These are phyloP conservation scores for Neurospora sublineolata DNA, from an alignment of 495 filamentous ascomycete genomes.

Conservation along the genomic window DNA sequence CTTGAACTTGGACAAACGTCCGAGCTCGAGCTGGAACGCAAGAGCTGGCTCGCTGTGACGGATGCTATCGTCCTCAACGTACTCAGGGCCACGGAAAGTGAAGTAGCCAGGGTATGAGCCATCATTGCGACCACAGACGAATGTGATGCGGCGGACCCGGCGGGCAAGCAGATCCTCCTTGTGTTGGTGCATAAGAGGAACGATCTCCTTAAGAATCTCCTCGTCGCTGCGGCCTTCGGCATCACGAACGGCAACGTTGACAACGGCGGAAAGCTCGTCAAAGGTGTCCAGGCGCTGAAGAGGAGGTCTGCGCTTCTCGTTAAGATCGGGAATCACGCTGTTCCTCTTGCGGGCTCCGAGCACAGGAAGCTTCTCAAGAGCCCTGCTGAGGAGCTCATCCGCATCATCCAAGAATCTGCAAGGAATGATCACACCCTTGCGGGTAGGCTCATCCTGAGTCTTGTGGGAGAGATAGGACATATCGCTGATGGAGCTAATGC, in stretches of 20 bases:
- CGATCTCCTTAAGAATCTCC: slow-evolving; percentile 65
- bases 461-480: slow-evolving; percentile 74
- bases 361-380: slow-evolving; percentile 68
- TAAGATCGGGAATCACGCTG: slow-evolving; percentile 54
- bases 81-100: slow-evolving; percentile 88
- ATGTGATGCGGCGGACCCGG: slow-evolving; percentile 79
- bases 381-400: slow-evolving; percentile 71
- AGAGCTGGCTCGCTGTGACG: slow-evolving; percentile 93
- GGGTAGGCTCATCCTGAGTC: slow-evolving; percentile 58
- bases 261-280: slow-evolving; percentile 77
- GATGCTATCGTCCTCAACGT: slow-evolving; percentile 85
- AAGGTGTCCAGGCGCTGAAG: slow-evolving; percentile 32
- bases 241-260: slow-evolving; percentile 86
- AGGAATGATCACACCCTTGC: slow-evolving; percentile 89
- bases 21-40: slow-evolving; percentile 95
- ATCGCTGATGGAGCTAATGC: slow-evolving; percentile 89
- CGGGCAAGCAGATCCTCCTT: slow-evolving; percentile 73
- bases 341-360: slow-evolving; percentile 29
- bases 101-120: slow-evolving; percentile 95
- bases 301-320: slow-evolving; percentile 53
- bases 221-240: slow-evolving; percentile 76
- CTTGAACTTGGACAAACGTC: slow-evolving; percentile 88
- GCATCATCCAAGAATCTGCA: slow-evolving; percentile 87
- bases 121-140: slow-evolving; percentile 91
- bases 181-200: slow-evolving; percentile 62